A percentile compares a stretch with the other conserved stretches of the same genome.
These are phyloP conservation scores for Apiotrichum domesticum DNA, from an alignment of 1,284 basidiomycete species.

Conservation along the genomic window DNA sequence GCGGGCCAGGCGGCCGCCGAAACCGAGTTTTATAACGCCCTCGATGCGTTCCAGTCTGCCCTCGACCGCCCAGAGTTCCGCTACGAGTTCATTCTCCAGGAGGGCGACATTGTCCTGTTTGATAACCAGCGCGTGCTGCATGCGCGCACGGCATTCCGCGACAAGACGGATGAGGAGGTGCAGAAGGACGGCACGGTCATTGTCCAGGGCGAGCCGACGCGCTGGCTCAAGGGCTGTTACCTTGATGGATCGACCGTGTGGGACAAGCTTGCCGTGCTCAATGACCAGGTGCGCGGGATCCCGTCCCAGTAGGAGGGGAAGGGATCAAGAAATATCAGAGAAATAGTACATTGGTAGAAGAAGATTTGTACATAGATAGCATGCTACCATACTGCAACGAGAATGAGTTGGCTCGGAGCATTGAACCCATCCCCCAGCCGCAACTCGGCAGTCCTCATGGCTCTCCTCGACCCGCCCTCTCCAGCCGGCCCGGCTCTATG, in stretches of 20 bases:
- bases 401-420: no score
- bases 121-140: constrained; percentile 92
- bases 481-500: background rate
- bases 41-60: constrained; percentile 59
- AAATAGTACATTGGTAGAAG: no score
- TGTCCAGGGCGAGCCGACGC: constrained; percentile 53
- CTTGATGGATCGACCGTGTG: constrained; percentile 70
- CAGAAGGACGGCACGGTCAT: constrained; percentile 28
- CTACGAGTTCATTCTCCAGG: constrained; percentile 64
- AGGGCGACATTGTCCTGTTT: constrained; percentile 85
- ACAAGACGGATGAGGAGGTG: constrained; percentile 36
- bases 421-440: no score
- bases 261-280: constrained; percentile 49
- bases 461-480: no score
- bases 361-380: no score
- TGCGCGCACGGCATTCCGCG: constrained; percentile 71
- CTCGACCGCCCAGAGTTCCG: constrained; percentile 56
- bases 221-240: constrained; percentile 84
- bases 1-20: constrained; percentile 22
- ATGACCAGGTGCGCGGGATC: constrained; percentile 13
- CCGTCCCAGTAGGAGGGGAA: constrained; percentile 34
- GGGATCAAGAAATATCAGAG: constrained; percentile 29
- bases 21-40: constrained; percentile 58
- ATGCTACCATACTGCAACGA: no score
- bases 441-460: no score